Conservation (phyloP, 345 rosid genomes). For the Adansonia digitata region DNA sequence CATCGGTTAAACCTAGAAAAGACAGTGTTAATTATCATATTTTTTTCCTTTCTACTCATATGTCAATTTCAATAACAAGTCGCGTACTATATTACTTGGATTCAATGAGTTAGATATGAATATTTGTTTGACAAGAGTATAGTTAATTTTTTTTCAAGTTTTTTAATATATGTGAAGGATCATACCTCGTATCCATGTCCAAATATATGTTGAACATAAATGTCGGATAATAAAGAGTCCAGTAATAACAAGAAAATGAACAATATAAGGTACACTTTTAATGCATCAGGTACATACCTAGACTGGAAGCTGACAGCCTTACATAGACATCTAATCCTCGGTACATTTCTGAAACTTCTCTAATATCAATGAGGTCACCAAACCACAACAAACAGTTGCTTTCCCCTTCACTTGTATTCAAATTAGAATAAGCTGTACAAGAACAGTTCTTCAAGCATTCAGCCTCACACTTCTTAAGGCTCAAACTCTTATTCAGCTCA, state of each 20-base stretch:
- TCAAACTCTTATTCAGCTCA: background rate
- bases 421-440: background rate
- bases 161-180: no score
- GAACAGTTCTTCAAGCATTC: background rate
- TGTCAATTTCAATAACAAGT: no score
- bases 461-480: background rate
- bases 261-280: background rate
- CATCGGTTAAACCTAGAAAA: background rate
- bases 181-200: no score
- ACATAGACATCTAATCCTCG: slow-evolving; percentile 2
- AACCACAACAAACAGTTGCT: slow-evolving; percentile 23
- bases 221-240: background rate
- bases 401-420: background rate
- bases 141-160: no score
- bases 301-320: slow-evolving; percentile 26
- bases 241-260: background rate
- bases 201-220: no score
- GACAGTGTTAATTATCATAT: background rate
- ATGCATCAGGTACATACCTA: slow-evolving; percentile 17
- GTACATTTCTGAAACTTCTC: slow-evolving; percentile 1
- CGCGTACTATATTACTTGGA: no score
- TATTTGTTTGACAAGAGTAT: no score
- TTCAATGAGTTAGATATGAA: no score
- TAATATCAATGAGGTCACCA: slow-evolving; percentile 32
- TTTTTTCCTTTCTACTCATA: no score